These are phyloP conservation scores for Malassezia nana DNA, from an alignment of 1,284 basidiomycete species.

Conservation along the genomic window DNA sequence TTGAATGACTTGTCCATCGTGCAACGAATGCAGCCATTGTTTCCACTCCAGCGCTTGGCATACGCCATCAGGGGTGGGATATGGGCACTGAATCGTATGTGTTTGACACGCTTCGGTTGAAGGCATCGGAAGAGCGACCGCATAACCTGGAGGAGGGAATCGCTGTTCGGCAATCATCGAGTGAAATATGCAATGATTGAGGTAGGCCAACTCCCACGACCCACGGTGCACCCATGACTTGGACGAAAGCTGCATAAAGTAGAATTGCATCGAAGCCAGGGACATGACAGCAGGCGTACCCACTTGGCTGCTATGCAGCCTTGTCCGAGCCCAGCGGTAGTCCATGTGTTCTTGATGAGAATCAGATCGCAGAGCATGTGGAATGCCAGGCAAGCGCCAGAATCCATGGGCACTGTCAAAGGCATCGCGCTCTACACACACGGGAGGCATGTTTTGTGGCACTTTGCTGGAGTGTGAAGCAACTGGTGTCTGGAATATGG, in stretches of 20 bases:
- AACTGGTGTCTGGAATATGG: background rate
- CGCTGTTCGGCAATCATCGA: constrained; percentile 28
- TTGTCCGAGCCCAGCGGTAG: constrained; percentile 38
- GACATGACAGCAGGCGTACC: constrained; percentile 26
- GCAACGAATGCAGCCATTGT: constrained; percentile 27
- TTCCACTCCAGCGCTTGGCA: constrained; percentile 32
- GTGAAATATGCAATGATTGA: constrained; percentile 42
- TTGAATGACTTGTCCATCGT: constrained; percentile 33
- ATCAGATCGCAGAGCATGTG: constrained; percentile 29
- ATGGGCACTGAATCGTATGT: constrained; percentile 24
- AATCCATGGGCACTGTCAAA: constrained; percentile 26
- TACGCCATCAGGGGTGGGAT: constrained; percentile 26
- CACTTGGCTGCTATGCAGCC: constrained; percentile 27
- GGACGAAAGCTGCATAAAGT: constrained; percentile 24
- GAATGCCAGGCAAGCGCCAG: constrained; percentile 32
- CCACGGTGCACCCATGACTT: constrained; percentile 26
- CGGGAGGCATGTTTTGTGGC: background rate
- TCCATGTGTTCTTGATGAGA: constrained; percentile 33
- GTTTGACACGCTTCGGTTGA: constrained; percentile 11
- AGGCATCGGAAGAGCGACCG: background rate
- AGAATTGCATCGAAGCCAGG: constrained; percentile 26
- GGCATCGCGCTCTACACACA: constrained; percentile 30
- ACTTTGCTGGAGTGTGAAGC: background rate
- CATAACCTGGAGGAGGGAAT: constrained; percentile 33
- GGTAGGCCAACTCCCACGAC: constrained; percentile 45